Base-by-base conservation (phyloP, 139 green algal genomes). In the Edaphochlamys debaryana region DNA sequence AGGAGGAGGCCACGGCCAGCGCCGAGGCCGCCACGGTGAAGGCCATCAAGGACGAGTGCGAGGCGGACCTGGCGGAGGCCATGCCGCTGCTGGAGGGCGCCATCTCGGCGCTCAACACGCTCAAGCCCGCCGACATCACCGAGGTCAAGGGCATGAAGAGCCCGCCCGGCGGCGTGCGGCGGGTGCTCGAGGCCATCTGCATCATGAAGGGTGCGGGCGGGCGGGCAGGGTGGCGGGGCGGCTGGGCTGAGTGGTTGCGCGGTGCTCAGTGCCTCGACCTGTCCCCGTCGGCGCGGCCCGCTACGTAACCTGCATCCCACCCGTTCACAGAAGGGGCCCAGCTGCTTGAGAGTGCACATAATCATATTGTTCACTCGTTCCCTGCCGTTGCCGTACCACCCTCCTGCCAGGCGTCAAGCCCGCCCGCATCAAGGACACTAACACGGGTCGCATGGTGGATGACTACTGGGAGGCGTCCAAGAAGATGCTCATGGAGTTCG, bases 81-180 rank as follows among this genome's bases (percentile, higher is more conserved):
- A 89, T 96, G 88, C 94, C 94, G 11, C 68, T 93, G 69, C 89
- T 97, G 32, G 82, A 97, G 67, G 84, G 72, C 11, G 93, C 94
- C 20, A 71, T 97, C 32, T 71, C 86, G 69, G 92, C 92, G 40
- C 89, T 97, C 5, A 85, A 96, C 84, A 97, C 93, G 37, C 87
- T 97, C 19, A 97, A 92, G 50, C 95, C 94, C 83, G 87, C 84
- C 22, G 94, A 97, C 89, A 95, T 97, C 84, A 93, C 88, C 15
- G 93, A 97, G 84, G 92, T 96, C 29, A 97, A 97, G 91, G 91
- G 89, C 76, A 95, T 96, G 93, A 97, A 97, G 87, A 95, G 90
- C 82, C 94, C 94, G n/a, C 93, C 93, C 0, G 42, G 68, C 82
- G 86, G 82, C 56, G 90, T 94, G 30, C 86, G 85, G 56, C 67